Percentiles rank a stretch among this genome's conserved stretches.
Evolutionary conservation across 257 asterid species (phyloP).

Genomic region (Nicotiana tomentosiformis): DNA sequence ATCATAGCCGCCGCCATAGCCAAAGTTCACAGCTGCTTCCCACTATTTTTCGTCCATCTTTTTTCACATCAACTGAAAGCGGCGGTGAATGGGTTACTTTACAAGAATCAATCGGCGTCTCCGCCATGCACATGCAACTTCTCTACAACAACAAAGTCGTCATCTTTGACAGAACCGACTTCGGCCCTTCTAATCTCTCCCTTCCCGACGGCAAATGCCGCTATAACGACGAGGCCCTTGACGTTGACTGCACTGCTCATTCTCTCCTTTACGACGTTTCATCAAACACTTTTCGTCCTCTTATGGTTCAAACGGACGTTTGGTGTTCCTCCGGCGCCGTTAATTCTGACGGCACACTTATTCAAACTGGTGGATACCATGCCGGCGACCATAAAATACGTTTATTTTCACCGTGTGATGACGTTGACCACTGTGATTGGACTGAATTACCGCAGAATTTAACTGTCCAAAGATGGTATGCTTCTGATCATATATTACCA

Average conservation of each 20-base stretch:
- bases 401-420: conserved; percentile 23
- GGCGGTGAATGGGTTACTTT: conserved; percentile 45
- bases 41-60: not conserved
- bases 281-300: conserved; percentile 44
- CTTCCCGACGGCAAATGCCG: conserved; percentile 42
- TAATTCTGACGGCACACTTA: conserved; percentile 33
- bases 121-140: conserved; percentile 76
- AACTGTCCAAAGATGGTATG: conserved; percentile 60
- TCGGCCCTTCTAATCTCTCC: conserved; percentile 53
- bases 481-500: conserved; percentile 62
- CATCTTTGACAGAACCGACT: conserved; percentile 57
- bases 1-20: not conserved
- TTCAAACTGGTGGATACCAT: conserved; percentile 47
- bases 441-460: conserved; percentile 35
- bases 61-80: conserved; percentile 7
- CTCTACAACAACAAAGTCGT: conserved; percentile 53
- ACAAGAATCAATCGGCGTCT: conserved; percentile 37
- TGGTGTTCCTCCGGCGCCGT: conserved; percentile 64
- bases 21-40: not conserved
- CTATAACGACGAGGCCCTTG: conserved; percentile 10
- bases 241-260: conserved; percentile 51
- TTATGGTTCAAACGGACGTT: conserved; percentile 43
- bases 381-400: conserved; percentile 47
- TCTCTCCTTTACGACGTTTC: conserved; percentile 40
- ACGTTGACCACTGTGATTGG: conserved; percentile 41